Evolutionary conservation across 441 rosid species (phyloP).

Genomic region (Populus hybrid): DNA sequence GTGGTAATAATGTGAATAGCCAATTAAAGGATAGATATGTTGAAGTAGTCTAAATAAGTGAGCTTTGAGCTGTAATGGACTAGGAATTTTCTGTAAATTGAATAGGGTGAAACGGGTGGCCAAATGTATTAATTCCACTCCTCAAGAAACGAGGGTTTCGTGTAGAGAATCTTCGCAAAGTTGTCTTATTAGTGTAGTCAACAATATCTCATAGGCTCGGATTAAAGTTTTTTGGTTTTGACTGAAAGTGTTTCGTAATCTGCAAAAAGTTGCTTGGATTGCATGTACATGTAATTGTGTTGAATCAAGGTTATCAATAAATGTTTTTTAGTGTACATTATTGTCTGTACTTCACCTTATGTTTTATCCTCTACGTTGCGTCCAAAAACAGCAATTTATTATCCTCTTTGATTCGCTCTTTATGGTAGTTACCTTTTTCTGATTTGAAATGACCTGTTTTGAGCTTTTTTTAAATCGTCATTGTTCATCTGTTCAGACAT

Average conservation of each 20-base stretch:
- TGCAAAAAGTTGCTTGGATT: not conserved
- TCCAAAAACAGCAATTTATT: not conserved
- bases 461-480: not conserved
- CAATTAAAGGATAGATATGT: not conserved
- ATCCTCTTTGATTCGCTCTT: not conserved
- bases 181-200: not conserved
- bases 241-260: not conserved
- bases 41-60: not conserved
- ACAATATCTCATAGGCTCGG: not conserved
- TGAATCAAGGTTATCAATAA: not conserved
- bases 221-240: not conserved
- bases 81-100: not conserved
- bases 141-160: too few relatives aligned
- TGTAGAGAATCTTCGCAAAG: not conserved
- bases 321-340: not conserved
- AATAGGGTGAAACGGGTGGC: not conserved
- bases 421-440: not conserved
- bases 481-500: not conserved
- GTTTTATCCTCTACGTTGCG: not conserved
- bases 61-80: not conserved
- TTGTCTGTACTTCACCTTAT: not conserved
- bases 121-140: not conserved
- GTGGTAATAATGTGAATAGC: not conserved
- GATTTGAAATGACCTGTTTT: not conserved
- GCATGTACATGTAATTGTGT: not conserved